Evolutionary conservation across 495 filamentous ascomycete species (phyloP).

Genomic region (Clohesyomyces aquaticus): DNA sequence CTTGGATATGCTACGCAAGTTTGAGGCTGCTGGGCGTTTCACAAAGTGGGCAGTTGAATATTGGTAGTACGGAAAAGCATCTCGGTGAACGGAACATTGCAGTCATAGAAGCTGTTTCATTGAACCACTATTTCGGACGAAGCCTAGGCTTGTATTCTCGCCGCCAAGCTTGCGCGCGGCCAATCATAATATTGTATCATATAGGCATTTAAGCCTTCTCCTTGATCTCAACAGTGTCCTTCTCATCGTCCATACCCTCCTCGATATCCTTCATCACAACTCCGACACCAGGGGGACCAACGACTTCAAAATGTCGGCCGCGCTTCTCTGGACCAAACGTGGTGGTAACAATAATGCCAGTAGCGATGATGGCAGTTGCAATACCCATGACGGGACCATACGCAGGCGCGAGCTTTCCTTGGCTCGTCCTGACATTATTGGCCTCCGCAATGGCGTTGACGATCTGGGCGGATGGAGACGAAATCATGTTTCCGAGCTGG

Average conservation of each 20-base stretch:
- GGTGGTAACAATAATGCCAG: conserved; percentile 64
- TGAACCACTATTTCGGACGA: too few species aligned
- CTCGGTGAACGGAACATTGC: too few species aligned
- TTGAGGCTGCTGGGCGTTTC: too few species aligned
- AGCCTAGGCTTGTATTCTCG: not conserved
- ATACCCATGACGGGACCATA: conserved; percentile 73
- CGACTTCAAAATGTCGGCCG: conserved; percentile 70
- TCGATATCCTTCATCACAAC: conserved; percentile 29
- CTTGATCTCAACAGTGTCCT: conserved; percentile 8
- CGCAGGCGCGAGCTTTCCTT: conserved; percentile 60
- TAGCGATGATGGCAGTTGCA: conserved; percentile 69
- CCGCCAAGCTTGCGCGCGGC: not conserved
- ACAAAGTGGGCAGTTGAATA: not conserved
- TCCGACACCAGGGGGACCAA: conserved; percentile 49
- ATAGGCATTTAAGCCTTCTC: conserved; percentile 8
- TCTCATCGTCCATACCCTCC: conserved; percentile 24
- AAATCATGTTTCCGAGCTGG: conserved; percentile 77
- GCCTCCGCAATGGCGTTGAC: conserved; percentile 68
- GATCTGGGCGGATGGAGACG: conserved; percentile 72
- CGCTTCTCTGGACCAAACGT: conserved; percentile 67
- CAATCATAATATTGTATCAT: not conserved
- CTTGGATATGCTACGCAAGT: not conserved
- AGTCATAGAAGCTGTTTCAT: too few species aligned
- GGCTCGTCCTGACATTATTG: conserved; percentile 51
- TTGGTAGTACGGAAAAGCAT: not conserved